These are phyloP conservation scores for Mrakia hoshinonis DNA, from an alignment of 768 basidiomycete species.

Conservation along the genomic window DNA sequence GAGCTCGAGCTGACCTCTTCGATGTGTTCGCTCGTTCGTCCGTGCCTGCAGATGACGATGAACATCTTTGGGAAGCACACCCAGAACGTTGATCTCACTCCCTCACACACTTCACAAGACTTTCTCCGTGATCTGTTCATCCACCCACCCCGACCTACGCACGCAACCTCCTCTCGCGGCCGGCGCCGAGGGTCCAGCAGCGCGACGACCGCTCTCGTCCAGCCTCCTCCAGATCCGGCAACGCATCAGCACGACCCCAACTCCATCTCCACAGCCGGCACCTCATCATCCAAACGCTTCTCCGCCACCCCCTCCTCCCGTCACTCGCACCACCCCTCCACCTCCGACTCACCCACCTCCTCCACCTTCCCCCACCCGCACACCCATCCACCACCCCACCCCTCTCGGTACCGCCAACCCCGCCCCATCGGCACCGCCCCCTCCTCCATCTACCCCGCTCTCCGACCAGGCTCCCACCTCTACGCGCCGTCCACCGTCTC, in stretches of 20 bases:
- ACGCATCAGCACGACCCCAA: background rate
- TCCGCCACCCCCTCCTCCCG: background rate
- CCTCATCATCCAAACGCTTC: background rate
- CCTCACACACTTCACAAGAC: background rate
- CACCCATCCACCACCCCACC: background rate
- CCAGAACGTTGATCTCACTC: background rate
- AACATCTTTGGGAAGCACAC: background rate
- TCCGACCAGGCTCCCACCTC: background rate
- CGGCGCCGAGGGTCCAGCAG: background rate
- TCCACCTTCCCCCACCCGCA: background rate
- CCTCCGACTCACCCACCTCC: background rate
- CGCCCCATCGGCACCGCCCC: background rate
- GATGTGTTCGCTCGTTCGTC: too few species aligned
- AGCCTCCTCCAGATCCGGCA: background rate
- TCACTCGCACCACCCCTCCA: background rate
- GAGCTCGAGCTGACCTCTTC: constrained; percentile 1
- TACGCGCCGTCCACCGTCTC: background rate
- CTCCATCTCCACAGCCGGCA: background rate
- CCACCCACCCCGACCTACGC: background rate
- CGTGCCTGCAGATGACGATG: constrained; percentile 6
- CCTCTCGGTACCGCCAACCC: background rate
- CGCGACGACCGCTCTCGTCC: background rate
- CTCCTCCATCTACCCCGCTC: constrained; percentile 3
- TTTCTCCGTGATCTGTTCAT: background rate
- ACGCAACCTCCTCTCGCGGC: too few species aligned